phyloP scores from a whole-genome alignment of 345 rosid genomes.

The Salix dunnii region DNA sequence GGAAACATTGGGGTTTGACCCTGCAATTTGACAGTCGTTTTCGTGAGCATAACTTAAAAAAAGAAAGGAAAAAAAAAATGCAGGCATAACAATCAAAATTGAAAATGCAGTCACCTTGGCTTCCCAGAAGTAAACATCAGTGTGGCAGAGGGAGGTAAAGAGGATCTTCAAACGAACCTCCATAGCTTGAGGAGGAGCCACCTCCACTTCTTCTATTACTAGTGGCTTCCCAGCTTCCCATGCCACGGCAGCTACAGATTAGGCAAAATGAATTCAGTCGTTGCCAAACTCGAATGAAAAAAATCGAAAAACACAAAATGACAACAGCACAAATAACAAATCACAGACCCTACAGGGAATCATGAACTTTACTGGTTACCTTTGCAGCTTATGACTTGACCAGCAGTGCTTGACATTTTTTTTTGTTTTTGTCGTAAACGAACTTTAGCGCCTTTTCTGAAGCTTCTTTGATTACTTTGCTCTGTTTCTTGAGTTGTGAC shows the following conservation, averaged over 20 bases:
- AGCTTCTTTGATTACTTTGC: not conserved
- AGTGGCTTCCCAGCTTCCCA: conserved; percentile 62
- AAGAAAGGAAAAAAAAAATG: accelerated
- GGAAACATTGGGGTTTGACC: conserved; percentile 20
- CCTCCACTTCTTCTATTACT: conserved; percentile 50
- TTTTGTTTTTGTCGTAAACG: not conserved
- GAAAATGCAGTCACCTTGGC: conserved; percentile 29
- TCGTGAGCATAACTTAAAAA: no score
- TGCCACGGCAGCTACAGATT: conserved; percentile 42
- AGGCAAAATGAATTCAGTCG: not conserved
- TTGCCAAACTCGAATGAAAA: not conserved
- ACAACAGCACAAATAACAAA: not conserved
- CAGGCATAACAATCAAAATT: no score
- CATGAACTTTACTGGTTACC: conserved; percentile 14
- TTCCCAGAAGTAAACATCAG: conserved; percentile 59
- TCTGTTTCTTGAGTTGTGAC: conserved; percentile 4
- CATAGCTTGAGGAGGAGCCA: conserved; percentile 47
- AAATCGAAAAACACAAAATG: not conserved
- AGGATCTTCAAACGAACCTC: conserved; percentile 45
- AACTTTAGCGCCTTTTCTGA: not conserved
- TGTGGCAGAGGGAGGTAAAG: conserved; percentile 43
- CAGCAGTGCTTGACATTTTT: conserved; percentile 26
- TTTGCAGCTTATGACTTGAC: conserved; percentile 37
- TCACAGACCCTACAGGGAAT: not conserved
- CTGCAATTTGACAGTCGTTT: not conserved